Percentiles rank a stretch among this genome's conserved stretches.
Evolutionary conservation across 2,329 filamentous ascomycete species (phyloP).

Genomic region (Penicillium occitanis): DNA sequence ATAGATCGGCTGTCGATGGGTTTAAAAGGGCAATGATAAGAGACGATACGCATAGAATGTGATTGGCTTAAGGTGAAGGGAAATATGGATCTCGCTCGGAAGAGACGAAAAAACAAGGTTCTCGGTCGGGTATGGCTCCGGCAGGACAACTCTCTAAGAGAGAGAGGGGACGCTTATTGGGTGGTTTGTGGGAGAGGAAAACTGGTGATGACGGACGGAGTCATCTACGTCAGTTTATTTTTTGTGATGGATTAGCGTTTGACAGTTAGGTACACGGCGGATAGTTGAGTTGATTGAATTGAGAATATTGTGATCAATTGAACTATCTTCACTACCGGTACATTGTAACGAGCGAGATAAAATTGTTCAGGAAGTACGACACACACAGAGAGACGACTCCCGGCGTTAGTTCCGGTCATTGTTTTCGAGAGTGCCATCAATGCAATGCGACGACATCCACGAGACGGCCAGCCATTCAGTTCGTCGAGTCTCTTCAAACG

Average conservation of each 20-base stretch:
- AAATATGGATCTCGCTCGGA: not conserved
- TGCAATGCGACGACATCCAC: not conserved
- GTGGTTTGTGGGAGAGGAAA: not conserved
- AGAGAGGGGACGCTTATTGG: not conserved
- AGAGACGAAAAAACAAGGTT: constrained; percentile 4
- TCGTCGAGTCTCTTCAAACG: not conserved
- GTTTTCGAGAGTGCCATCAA: not conserved
- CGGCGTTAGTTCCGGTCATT: not conserved
- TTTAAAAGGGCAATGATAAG: not conserved
- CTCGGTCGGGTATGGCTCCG: not conserved
- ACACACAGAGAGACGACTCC: not conserved
- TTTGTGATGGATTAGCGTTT: not conserved
- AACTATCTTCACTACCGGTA: not conserved
- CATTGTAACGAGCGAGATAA: not conserved
- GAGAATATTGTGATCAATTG: not conserved
- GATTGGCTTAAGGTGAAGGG: not conserved
- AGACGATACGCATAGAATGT: not conserved
- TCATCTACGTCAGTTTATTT: not conserved
- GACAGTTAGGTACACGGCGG: not conserved
- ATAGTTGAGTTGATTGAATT: not conserved
- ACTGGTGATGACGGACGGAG: not conserved
- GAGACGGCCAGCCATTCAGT: not conserved
- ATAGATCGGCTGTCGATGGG: too few relatives aligned
- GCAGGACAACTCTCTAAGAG: not conserved
- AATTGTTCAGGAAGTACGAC: not conserved